Evolutionary conservation across 371 early-diverging fungal species (phyloP).

Genomic region (Mucor circinelloides): DNA sequence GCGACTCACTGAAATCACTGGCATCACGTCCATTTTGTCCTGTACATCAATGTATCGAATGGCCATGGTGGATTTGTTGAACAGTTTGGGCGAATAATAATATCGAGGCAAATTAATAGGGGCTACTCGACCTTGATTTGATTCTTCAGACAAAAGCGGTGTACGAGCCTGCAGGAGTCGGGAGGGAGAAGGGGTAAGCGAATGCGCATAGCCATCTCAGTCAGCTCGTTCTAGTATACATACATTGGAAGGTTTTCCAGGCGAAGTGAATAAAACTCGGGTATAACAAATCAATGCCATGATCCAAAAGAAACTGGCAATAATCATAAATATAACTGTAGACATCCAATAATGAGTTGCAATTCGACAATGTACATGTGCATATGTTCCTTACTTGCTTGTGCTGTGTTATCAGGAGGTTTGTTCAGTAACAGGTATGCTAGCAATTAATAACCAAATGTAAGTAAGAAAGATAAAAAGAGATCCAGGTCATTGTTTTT

Average conservation of each 20-base stretch:
- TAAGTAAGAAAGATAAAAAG: not conserved
- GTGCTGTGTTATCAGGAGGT: conserved; percentile 17
- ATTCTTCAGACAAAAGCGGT: conserved; percentile 13
- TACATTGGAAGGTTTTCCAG: conserved; percentile 50
- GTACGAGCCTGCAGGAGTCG: conserved; percentile 15
- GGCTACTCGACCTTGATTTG: conserved; percentile 8
- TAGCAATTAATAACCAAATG: not conserved
- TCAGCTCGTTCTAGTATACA: not conserved
- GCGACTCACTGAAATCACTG: conserved; percentile 45
- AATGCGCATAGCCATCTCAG: not conserved
- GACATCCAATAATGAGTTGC: not conserved
- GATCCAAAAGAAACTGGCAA: conserved; percentile 47
- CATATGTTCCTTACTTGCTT: conserved; percentile 32
- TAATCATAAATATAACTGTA: conserved; percentile 47
- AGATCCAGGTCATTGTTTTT: conserved; percentile 5
- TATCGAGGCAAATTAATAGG: conserved; percentile 24
- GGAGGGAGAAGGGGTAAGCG: not conserved
- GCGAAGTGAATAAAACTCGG: conserved; percentile 49
- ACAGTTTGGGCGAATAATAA: conserved; percentile 36
- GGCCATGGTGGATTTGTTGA: conserved; percentile 21
- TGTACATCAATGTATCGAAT: not conserved
- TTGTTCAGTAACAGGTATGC: conserved; percentile 14
- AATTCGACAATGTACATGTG: not conserved
- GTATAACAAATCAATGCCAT: conserved; percentile 48
- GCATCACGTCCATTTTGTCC: conserved; percentile 22